A percentile compares a stretch with the other conserved stretches of the same genome.
Evolutionary conservation across 768 basidiomycete genomes (phyloP).

Genomic region (Termitomyces sp.): DNA sequence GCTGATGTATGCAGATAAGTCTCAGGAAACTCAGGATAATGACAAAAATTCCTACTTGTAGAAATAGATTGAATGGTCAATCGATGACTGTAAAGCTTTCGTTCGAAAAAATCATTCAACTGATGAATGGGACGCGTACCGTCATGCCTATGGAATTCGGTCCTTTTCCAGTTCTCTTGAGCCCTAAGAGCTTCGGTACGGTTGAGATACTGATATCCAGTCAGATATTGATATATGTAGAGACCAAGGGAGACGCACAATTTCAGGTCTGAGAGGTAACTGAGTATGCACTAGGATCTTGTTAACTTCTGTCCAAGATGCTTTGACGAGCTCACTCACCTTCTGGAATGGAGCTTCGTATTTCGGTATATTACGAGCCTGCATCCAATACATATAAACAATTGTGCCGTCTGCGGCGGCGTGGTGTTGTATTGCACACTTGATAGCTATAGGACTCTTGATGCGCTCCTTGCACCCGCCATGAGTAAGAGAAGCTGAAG

Average conservation of each 20-base stretch:
- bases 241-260: conserved; percentile 43
- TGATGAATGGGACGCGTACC: conserved; percentile 32
- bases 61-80: conserved; percentile 79
- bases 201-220: conserved; percentile 43
- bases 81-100: conserved; percentile 42
- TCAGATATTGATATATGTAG: conserved; percentile 2
- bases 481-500: neutral
- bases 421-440: conserved; percentile 40
- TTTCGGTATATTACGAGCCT: conserved; percentile 58
- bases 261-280: conserved; percentile 72
- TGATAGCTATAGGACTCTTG: conserved; percentile 65
- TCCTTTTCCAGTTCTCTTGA: conserved; percentile 43
- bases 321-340: conserved; percentile 27
- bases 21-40: neutral
- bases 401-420: conserved; percentile 39
- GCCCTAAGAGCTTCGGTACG: conserved; percentile 46
- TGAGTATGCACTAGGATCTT: conserved; percentile 60
- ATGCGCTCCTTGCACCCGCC: conserved; percentile 46
- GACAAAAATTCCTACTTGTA: conserved; percentile 49
- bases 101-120: conserved; percentile 1
- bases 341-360: conserved; percentile 76
- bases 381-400: conserved; percentile 75
- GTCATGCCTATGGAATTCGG: conserved; percentile 54
- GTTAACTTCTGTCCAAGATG: neutral
- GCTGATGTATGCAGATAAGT: conserved; percentile 28